Conservation (phyloP, 192 early-diverging fungal genomes). For the Thamnidium elegans region DNA sequence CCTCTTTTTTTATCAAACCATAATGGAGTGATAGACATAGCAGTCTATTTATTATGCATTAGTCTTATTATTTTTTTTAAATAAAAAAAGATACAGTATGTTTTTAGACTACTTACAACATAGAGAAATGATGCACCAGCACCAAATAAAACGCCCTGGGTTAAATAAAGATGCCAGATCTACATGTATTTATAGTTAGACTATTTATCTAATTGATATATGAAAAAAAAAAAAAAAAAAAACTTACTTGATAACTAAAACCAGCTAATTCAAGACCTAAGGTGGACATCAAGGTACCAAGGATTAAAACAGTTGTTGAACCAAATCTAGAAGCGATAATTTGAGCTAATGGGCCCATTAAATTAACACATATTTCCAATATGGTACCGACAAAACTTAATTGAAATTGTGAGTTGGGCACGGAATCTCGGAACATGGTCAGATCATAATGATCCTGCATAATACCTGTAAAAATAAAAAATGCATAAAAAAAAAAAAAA, state of each 20-base stretch:
- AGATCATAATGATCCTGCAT: constrained; percentile 28
- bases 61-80: background rate
- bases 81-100: background rate
- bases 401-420: constrained; percentile 2
- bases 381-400: constrained; percentile 27
- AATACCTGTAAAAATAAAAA: constrained; percentile 30
- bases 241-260: constrained; percentile 22
- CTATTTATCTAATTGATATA: background rate
- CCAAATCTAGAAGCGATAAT: constrained; percentile 9
- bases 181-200: background rate
- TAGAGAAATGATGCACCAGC: constrained; percentile 29
- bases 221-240: too few species aligned
- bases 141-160: constrained; percentile 43
- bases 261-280: constrained; percentile 22
- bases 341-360: constrained; percentile 19
- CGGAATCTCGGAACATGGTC: background rate
- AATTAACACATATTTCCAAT: constrained; percentile 20
- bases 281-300: background rate
- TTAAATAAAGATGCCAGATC: constrained; percentile 50
- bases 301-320: background rate
- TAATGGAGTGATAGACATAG: constrained; percentile 38
- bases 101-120: constrained; percentile 15
- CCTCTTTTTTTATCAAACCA: constrained; percentile 66
- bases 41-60: constrained; percentile 6
- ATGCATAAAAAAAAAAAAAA: constrained; percentile 32